phyloP scores from a whole-genome alignment of 2,329 filamentous ascomycete species.

The Thelonectria rubi region DNA sequence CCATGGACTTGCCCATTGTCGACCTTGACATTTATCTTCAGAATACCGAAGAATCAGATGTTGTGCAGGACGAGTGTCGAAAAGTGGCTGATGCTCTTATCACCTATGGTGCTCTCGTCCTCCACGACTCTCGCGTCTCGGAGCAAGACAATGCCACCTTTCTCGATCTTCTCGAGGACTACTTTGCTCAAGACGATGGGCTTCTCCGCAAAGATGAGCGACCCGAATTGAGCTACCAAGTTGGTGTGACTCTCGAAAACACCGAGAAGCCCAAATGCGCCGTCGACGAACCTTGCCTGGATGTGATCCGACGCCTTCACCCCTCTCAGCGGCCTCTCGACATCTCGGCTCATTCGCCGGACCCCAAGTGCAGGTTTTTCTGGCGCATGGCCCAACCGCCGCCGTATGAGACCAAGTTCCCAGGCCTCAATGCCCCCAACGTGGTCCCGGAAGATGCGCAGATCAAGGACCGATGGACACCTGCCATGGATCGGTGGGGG shows the following conservation, averaged over 20 bases:
- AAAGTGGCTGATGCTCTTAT: constrained; percentile 66
- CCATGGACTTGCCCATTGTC: constrained; percentile 68
- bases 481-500: constrained; percentile 66
- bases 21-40: constrained; percentile 67
- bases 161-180: constrained; percentile 70
- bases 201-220: constrained; percentile 61
- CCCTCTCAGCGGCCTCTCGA: constrained; percentile 66
- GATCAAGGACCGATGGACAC: constrained; percentile 61
- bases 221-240: constrained; percentile 67
- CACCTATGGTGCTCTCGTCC: constrained; percentile 66
- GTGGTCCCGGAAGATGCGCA: constrained; percentile 60
- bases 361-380: constrained; percentile 71
- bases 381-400: constrained; percentile 66
- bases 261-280: constrained; percentile 72
- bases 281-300: constrained; percentile 67
- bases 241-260: constrained; percentile 70
- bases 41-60: constrained; percentile 52
- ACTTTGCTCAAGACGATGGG: constrained; percentile 65
- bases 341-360: constrained; percentile 63
- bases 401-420: constrained; percentile 64
- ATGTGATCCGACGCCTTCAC: constrained; percentile 63
- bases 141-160: constrained; percentile 65
- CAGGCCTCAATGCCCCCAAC: constrained; percentile 64
- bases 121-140: constrained; percentile 67
- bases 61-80: constrained; percentile 60